Evolutionary conservation across 1,284 basidiomycete species (phyloP).

Genomic region (Phylloporus sp.): DNA sequence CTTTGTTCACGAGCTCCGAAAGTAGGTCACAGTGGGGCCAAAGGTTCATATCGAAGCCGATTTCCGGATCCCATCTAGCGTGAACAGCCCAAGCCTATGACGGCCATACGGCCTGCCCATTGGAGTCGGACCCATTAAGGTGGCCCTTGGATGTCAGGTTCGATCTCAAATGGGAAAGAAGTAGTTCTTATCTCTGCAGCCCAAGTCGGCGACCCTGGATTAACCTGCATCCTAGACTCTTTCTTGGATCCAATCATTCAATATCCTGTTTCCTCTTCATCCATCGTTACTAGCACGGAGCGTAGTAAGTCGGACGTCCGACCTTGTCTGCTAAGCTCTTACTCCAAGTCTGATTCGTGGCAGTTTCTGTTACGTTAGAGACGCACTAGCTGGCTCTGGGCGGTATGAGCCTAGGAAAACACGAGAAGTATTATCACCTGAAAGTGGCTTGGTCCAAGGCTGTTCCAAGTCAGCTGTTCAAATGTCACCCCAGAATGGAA

Average conservation of each 20-base stretch:
- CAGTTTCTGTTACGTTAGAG: background rate
- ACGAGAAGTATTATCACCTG: background rate
- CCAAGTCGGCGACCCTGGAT: too few species aligned
- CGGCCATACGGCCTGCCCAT: too few species aligned
- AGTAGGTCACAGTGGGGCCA: too few species aligned
- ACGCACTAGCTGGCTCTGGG: background rate
- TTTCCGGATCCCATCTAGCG: too few species aligned
- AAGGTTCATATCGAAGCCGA: too few species aligned
- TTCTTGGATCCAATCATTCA: background rate
- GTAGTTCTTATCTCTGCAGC: too few species aligned
- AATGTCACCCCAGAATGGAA: constrained; percentile 36
- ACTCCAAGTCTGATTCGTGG: background rate
- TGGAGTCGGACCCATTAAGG: too few species aligned
- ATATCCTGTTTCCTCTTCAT: too few species aligned
- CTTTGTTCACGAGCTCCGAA: too few species aligned
- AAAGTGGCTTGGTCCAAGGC: constrained; percentile 2
- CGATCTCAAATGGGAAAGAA: background rate
- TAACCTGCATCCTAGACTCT: background rate
- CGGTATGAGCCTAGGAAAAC: background rate
- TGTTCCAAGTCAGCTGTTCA: constrained; percentile 28
- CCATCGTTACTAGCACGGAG: too few species aligned
- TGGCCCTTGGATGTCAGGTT: background rate
- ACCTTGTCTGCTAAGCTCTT: background rate
- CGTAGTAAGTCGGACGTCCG: background rate
- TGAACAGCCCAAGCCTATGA: too few species aligned